phyloP scores from a whole-genome alignment of 495 filamentous ascomycete species.

The Daldinia concentrica region DNA sequence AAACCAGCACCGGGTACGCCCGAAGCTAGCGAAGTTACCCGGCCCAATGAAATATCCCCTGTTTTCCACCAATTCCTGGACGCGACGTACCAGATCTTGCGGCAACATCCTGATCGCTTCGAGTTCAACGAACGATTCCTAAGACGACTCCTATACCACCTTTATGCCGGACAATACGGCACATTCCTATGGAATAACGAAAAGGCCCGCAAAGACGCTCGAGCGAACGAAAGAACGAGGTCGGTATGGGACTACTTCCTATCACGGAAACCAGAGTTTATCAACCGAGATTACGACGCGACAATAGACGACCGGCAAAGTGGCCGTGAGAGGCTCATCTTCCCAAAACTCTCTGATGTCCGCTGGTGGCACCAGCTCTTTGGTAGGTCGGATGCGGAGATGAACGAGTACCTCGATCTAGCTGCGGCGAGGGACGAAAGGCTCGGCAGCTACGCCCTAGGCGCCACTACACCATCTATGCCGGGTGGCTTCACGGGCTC shows the following conservation, averaged over 20 bases:
- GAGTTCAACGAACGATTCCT: constrained; percentile 98
- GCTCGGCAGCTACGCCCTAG: constrained; percentile 40
- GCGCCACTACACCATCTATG: constrained; percentile 4
- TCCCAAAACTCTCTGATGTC: constrained; percentile 72
- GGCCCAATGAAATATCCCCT: constrained; percentile 86
- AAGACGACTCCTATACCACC: constrained; percentile 87
- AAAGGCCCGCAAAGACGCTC: constrained; percentile 81
- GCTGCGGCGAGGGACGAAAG: constrained; percentile 45
- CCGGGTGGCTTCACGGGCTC: constrained; percentile 22
- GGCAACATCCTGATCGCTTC: constrained; percentile 89
- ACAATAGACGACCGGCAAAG: constrained; percentile 78
- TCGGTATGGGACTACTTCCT: constrained; percentile 98
- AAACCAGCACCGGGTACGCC: constrained; percentile 35
- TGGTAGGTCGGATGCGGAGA: constrained; percentile 84
- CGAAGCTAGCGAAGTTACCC: constrained; percentile 55
- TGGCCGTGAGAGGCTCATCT: constrained; percentile 83
- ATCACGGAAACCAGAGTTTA: constrained; percentile 77
- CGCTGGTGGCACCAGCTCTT: constrained; percentile 95
- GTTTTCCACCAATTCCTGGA: constrained; percentile 99
- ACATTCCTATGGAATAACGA: constrained; percentile 97
- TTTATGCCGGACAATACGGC: constrained; percentile 96
- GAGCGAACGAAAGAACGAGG: constrained; percentile 75
- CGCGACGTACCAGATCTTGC: constrained; percentile 87
- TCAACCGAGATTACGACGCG: constrained; percentile 80
- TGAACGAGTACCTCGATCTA: constrained; percentile 76